Conservation (phyloP, 2,329 filamentous ascomycete genomes). For the Apiospora arundinis region DNA sequence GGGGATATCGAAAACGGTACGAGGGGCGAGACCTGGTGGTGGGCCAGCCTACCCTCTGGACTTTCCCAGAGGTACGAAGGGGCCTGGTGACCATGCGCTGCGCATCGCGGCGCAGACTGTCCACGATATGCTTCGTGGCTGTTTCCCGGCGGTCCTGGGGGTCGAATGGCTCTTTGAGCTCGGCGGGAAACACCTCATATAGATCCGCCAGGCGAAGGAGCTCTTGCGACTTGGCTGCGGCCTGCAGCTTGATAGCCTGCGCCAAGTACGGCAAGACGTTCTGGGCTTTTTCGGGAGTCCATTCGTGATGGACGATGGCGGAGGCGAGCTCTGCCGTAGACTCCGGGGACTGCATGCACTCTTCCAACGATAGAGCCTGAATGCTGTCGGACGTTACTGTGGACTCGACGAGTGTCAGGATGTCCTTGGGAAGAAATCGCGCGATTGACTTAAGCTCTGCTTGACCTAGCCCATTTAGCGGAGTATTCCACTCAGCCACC, state of each 20-base stretch:
- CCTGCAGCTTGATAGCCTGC: not conserved
- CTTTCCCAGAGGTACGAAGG: not conserved
- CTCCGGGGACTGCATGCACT: not conserved
- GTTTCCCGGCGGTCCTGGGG: not conserved
- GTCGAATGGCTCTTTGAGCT: constrained; percentile 7
- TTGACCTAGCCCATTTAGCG: not conserved
- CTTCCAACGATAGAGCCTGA: not conserved
- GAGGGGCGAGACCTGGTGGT: not conserved
- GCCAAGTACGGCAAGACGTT: not conserved
- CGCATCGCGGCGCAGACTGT: constrained; percentile 10
- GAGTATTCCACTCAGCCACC: not conserved
- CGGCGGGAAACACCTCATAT: not conserved
- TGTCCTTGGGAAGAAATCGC: not conserved
- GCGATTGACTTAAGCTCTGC: not conserved
- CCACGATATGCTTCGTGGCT: not conserved
- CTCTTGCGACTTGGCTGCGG: constrained; percentile 4
- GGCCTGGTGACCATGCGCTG: not conserved
- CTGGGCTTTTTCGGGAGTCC: constrained; percentile 5
- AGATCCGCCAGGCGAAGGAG: constrained; percentile 8
- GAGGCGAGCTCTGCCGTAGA: not conserved
- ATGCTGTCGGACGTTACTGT: not conserved
- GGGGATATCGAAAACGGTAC: constrained; percentile 17
- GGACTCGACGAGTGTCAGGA: not conserved
- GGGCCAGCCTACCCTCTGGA: not conserved
- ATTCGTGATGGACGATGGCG: not conserved